Evolutionary conservation across 2,329 filamentous ascomycete species (phyloP).

Genomic region (Fusarium heterosporum): DNA sequence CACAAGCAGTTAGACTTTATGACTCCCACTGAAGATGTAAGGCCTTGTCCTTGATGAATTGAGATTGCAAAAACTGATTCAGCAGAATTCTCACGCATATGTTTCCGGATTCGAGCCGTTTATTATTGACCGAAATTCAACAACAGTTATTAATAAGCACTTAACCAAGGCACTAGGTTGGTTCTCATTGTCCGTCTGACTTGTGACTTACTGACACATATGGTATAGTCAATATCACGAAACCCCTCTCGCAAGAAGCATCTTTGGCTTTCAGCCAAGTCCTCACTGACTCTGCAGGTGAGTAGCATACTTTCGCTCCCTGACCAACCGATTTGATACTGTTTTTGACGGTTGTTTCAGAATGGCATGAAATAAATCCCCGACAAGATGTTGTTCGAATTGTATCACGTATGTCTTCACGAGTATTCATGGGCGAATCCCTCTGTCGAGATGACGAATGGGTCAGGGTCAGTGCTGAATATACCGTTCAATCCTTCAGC

Average conservation of each 20-base stretch:
- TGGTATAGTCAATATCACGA: neutral
- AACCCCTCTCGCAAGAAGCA: neutral
- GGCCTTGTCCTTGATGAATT: neutral
- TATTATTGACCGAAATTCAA: neutral
- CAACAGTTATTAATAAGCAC: neutral
- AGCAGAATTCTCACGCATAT: neutral
- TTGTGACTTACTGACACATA: neutral
- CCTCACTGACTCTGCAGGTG: neutral
- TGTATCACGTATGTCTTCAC: slow-evolving; percentile 6
- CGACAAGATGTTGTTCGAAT: neutral
- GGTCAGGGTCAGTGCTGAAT: slow-evolving; percentile 58
- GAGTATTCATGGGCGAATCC: slow-evolving; percentile 50
- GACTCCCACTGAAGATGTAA: neutral
- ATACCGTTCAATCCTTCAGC: slow-evolving; percentile 57
- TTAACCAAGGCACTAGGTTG: neutral
- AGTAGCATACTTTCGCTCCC: fast-evolving
- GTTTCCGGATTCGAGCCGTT: neutral
- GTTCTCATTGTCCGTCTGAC: fast-evolving
- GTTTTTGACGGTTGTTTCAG: neutral
- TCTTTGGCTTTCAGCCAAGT: neutral
- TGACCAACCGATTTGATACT: too few relatives aligned
- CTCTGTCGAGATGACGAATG: slow-evolving; percentile 59
- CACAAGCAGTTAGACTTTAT: neutral
- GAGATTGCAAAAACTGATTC: fast-evolving
- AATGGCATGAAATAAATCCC: neutral